Evolutionary conservation across 352 stramenopile genomes (phyloP).

Genomic region (Globisporangium okanoganense): DNA sequence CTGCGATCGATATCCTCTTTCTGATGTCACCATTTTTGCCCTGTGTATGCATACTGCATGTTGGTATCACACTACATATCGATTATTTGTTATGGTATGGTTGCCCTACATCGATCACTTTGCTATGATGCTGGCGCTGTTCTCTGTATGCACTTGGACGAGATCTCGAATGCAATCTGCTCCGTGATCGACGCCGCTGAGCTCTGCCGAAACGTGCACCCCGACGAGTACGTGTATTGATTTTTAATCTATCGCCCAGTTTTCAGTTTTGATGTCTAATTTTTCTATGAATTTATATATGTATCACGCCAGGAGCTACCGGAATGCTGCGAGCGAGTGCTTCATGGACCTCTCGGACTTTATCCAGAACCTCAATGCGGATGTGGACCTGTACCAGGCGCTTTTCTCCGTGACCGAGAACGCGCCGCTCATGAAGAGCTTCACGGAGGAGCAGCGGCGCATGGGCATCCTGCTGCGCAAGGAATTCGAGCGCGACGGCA

Average conservation of each 20-base stretch:
- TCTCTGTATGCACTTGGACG: constrained; percentile 68
- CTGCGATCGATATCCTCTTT: constrained; percentile 51
- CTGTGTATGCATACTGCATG: neutral
- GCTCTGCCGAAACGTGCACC: constrained; percentile 93
- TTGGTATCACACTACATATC: neutral
- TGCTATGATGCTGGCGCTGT: neutral
- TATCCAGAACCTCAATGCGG: constrained; percentile 93
- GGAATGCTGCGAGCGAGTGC: constrained; percentile 77
- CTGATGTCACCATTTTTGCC: neutral
- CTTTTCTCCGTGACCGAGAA: constrained; percentile 72
- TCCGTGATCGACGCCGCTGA: constrained; percentile 95
- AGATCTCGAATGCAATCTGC: constrained; percentile 94
- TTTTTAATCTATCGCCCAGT: neutral
- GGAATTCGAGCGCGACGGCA: constrained; percentile 96
- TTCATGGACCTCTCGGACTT: constrained; percentile 93
- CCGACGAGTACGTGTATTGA: constrained; percentile 51
- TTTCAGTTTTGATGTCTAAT: neutral
- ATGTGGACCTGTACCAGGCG: constrained; percentile 88
- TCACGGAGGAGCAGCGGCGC: constrained; percentile 86
- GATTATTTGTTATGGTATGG: constrained; percentile 1
- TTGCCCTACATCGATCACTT: constrained; percentile 4
- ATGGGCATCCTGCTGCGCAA: constrained; percentile 87
- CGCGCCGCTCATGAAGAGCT: constrained; percentile 39
- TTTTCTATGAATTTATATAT: neutral
- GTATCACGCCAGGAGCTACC: constrained; percentile 70